Evolutionary conservation across 495 filamentous ascomycete genomes (phyloP).

Genomic region (Penicillium flavigenum): DNA sequence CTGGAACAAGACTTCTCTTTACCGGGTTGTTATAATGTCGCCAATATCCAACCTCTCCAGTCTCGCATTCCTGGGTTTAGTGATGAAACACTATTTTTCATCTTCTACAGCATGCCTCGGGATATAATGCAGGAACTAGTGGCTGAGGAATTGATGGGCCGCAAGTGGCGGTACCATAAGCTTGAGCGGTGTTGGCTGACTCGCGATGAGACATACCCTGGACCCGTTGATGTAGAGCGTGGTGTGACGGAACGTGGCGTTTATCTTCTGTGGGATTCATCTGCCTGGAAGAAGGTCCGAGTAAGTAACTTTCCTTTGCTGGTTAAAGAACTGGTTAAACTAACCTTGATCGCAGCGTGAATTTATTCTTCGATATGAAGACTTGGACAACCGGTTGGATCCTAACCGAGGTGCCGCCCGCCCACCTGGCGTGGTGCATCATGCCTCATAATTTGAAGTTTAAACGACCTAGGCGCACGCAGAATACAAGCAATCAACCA

Average conservation of each 20-base stretch:
- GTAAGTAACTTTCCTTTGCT: conserved; percentile 45
- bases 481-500: conserved; percentile 29
- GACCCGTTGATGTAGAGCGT: conserved; percentile 59
- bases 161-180: conserved; percentile 94
- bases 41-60: conserved; percentile 78
- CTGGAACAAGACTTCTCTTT: conserved; percentile 75
- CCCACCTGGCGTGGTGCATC: conserved; percentile 37
- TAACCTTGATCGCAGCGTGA: conserved; percentile 55
- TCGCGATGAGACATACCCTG: conserved; percentile 72
- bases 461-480: conserved; percentile 9
- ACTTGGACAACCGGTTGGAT: conserved; percentile 63
- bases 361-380: conserved; percentile 74
- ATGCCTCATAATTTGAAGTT: conserved; percentile 40
- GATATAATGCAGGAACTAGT: conserved; percentile 84
- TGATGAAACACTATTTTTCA: conserved; percentile 89
- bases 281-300: conserved; percentile 76
- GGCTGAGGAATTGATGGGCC: conserved; percentile 73
- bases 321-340: neutral
- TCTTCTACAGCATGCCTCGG: conserved; percentile 87
- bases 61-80: conserved; percentile 78
- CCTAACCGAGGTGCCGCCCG: conserved; percentile 38
- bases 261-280: conserved; percentile 87
- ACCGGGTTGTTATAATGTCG: conserved; percentile 82
- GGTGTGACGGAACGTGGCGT: conserved; percentile 76
- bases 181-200: conserved; percentile 86